Evolutionary conservation across 371 early-diverging fungal genomes (phyloP), one percentile per base, ranked within the genome.

Genomic region (Funneliformis caledonium): DNA sequence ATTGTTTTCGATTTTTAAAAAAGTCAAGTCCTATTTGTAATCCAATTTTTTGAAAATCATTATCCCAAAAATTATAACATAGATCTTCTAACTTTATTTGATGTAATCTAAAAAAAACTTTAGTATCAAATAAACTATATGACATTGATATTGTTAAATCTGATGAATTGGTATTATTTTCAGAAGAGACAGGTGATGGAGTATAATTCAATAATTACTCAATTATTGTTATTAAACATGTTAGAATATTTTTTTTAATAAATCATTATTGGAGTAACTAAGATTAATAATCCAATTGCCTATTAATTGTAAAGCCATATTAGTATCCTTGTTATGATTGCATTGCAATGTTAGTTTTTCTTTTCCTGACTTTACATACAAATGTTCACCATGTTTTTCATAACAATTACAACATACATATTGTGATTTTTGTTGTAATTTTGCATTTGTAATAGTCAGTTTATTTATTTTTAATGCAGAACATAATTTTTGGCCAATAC

Each of bases 311-410:
- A 72, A n/a, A 11, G 4, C 9, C 0, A 2, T 14, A 3, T 12
- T n/a, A 43, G 50, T 14, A 74, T 74, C 56, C 2, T 74, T 10
- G 33, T 22, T 74, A 74, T 74, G 74, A n/a, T 74, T 31, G 19
- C 43, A 69, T 42, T 0, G 0, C 43, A 8, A 12, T 69, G 12
- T 7, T 33, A 7, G 4, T 33, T 26, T 33, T 60, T 2, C 4
- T 19, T 26, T 26, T 26, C 0, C 26, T 26, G 2, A 2, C 2
- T 11, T 60, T 11, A 60, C 60, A 52, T 72, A 72, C 16, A 72
- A 72, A 52, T 72, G 73, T 72, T 12, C 52, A 48, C 50, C 73
- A 73, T 73, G 7, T 73, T 73, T 47, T 52, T 50, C 2, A 72
- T n/a, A 73, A 42, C 74, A 73, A 26, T 50, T 33, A 42, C 9